phyloP scores from a whole-genome alignment of 352 stramenopile species.

The Phytophthora pinifolia region DNA sequence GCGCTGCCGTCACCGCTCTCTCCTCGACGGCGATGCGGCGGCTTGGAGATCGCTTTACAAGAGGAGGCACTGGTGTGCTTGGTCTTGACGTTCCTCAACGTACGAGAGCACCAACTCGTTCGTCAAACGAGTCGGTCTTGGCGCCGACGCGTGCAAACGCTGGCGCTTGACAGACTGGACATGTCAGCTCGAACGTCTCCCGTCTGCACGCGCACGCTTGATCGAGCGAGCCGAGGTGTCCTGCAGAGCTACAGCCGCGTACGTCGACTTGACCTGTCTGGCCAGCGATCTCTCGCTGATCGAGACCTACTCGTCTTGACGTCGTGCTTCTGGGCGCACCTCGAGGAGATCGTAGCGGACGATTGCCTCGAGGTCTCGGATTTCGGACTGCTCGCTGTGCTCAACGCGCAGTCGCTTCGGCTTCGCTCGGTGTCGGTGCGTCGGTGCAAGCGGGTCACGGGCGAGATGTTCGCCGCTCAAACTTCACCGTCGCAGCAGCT shows the following conservation, averaged over 20 bases:
- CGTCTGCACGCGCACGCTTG: conserved; percentile 46
- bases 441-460: conserved; percentile 77
- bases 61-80: conserved; percentile 63
- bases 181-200: conserved; percentile 54
- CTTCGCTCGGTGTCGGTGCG: conserved; percentile 66
- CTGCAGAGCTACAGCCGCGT: conserved; percentile 72
- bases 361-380: conserved; percentile 82
- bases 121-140: conserved; percentile 58
- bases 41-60: conserved; percentile 42
- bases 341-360: conserved; percentile 65
- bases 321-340: conserved; percentile 75
- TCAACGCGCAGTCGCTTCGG: conserved; percentile 80
- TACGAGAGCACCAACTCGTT: conserved; percentile 73
- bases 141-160: conserved; percentile 64
- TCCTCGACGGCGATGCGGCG: conserved; percentile 17
- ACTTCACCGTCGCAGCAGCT: conserved; percentile 17
- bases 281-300: conserved; percentile 66
- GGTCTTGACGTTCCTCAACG: conserved; percentile 69
- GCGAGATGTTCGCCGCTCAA: conserved; percentile 41
- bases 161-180: conserved; percentile 68
- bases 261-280: conserved; percentile 62
- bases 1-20: conserved; percentile 15
- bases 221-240: conserved; percentile 58
- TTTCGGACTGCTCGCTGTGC: conserved; percentile 73
- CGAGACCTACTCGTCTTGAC: conserved; percentile 78